These are phyloP conservation scores for Linanthus parryae DNA, from an alignment of 148 eudicot species.

Conservation along the genomic window DNA sequence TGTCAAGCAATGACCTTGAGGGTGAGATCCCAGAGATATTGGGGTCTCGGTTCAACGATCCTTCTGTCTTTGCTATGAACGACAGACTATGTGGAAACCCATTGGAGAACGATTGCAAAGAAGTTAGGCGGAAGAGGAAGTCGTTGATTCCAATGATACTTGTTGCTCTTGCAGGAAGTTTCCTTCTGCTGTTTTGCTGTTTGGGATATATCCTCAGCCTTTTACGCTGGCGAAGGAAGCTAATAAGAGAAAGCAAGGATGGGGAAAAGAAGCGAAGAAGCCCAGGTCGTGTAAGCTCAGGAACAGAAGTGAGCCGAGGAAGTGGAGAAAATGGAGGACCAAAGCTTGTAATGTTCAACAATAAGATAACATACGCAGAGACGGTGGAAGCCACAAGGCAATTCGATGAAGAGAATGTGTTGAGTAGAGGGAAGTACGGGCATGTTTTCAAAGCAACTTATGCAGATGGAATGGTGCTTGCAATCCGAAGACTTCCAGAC, in stretches of 20 bases:
- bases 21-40: slow-evolving; percentile 59
- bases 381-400: slow-evolving; percentile 75
- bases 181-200: slow-evolving; percentile 42
- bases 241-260: slow-evolving; percentile 25
- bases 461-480: slow-evolving; percentile 64
- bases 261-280: slow-evolving; percentile 66
- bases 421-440: slow-evolving; percentile 61
- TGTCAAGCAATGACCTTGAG: slow-evolving; percentile 53
- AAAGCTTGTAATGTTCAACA: slow-evolving; percentile 76
- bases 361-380: slow-evolving; percentile 65
- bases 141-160: slow-evolving; percentile 38
- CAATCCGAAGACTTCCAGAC: slow-evolving; percentile 57
- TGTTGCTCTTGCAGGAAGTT: slow-evolving; percentile 39
- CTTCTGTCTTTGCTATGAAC: slow-evolving; percentile 40
- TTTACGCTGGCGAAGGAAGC: slow-evolving; percentile 56
- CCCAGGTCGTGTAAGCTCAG: slow-evolving; percentile 57
- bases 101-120: slow-evolving; percentile 32
- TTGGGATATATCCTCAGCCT: slow-evolving; percentile 49
- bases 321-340: slow-evolving; percentile 72
- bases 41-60: slow-evolving; percentile 39
- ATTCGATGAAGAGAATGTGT: slow-evolving; percentile 75
- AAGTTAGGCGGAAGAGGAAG: slow-evolving; percentile 22
- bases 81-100: slow-evolving; percentile 64
- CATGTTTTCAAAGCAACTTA: slow-evolving; percentile 62
- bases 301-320: no score